Base-by-base conservation (phyloP, 148 eudicot species). In the Drosera capensis region DNA sequence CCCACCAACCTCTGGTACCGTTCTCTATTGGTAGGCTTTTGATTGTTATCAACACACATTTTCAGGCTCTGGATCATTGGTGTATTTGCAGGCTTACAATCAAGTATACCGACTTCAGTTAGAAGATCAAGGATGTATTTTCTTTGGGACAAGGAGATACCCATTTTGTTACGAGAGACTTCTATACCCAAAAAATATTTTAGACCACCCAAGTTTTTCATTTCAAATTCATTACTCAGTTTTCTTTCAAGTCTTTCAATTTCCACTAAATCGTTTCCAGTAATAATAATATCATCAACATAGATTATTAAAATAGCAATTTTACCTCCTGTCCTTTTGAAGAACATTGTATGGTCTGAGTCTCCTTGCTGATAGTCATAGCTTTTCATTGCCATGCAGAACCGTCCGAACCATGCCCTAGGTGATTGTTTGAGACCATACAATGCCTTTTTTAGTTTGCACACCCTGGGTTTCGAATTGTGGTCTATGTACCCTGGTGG, bases 201-300 rank as follows among this genome's bases (percentile, higher is more conserved):
- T 8, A 46, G 12, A n/a, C 29, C 50, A 9, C 18, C 13, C 37
- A 2, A 46, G 20, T 0, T 26, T 30, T 16, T 46, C 19, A 15
- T 26, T n/a, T 28, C 12, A 16, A 46, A 46, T 28, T 46, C 37
- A 14, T 6, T 46, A 26, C 12, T 18, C 2, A 25, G 12, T 26
- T 46, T 12, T 6, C 18, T n/a, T 17, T 26, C 37, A 8, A 26
- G 8, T 19, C 8, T 18, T 8, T 2, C 1, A 2, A 41, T 39
- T 39, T 39, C 45, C 9, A 18, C 23, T 19, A 17, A 1, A 19
- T 41, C 50, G 29, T 46, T 23, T 26, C 19, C 37, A 4, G 20
- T 18, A 16, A 26, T 25, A 25, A 46, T 46, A 20, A 46, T 46
- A 25, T 46, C 37, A 28, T 46, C 50, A 1, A 46, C 50, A 26